These are phyloP conservation scores for Candida parachauliodes DNA, from an alignment of 805 yeast species.

Conservation along the genomic window DNA sequence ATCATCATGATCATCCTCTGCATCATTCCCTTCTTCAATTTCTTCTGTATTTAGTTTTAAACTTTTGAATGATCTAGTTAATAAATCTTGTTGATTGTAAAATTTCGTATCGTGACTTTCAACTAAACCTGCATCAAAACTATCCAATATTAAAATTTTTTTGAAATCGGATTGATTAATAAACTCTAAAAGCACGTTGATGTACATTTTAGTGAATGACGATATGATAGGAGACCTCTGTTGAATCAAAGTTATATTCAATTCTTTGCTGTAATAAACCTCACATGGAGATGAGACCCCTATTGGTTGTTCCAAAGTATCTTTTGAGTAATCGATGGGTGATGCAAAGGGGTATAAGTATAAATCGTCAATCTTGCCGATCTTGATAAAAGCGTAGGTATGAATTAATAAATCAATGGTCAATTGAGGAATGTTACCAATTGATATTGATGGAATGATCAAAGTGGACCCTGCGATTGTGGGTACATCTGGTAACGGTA, in stretches of 20 bases:
- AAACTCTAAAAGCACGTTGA: constrained; percentile 52
- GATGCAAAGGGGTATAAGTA: constrained; percentile 80
- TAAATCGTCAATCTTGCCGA: constrained; percentile 55
- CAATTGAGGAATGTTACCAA: constrained; percentile 89
- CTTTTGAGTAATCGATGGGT: constrained; percentile 50
- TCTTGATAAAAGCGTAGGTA: constrained; percentile 48
- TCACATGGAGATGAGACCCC: constrained; percentile 65
- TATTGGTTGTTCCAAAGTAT: background rate
- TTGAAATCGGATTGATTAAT: constrained; percentile 36
- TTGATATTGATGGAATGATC: constrained; percentile 76
- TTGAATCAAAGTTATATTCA: constrained; percentile 59
- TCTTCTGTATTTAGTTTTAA: constrained; percentile 18
- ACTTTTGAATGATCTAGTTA: constrained; percentile 27
- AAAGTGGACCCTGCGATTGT: constrained; percentile 24
- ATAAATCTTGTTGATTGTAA: constrained; percentile 27
- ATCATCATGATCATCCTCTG: background rate
- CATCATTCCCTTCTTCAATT: constrained; percentile 2
- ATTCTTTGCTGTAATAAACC: constrained; percentile 44
- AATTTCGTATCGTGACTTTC: constrained; percentile 24
- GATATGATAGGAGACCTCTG: constrained; percentile 85
- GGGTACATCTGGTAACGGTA: background rate
- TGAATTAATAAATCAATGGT: constrained; percentile 70
- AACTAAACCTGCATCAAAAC: constrained; percentile 64
- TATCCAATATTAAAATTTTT: constrained; percentile 58
- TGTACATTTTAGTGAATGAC: constrained; percentile 48